Evolutionary conservation across 805 yeast species (phyloP), one percentile per base, ranked within the genome.

Genomic region (Saturnispora silvae): DNA sequence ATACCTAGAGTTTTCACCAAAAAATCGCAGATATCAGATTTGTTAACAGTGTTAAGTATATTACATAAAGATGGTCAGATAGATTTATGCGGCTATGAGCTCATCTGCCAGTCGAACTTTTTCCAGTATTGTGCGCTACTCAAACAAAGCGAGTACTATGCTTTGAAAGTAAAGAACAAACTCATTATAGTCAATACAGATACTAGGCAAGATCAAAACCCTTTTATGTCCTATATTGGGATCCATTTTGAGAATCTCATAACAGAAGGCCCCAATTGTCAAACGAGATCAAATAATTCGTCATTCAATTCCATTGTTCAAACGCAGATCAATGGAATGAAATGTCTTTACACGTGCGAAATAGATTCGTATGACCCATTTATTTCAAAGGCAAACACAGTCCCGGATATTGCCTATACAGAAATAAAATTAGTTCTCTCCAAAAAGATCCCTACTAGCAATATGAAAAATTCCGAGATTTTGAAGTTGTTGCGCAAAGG

Each of bases 171-270:
- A 4, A 38, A 38, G 10, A 29, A 29, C 10, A 35, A 37, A 22
- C 13, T 35, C 2, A 25, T 41, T 7, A 40, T 43, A n/a, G 40
- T 42, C 2, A 41, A 43, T 29, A 9, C 35, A 2, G 46, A 43
- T 16, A 41, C 44, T 13, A 28, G 45, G 13, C 29, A 38, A 8
- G 35, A 33, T 2, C 42, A 40, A 29, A 27, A 44, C 32, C 13
- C n/a, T 1, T 28, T 27, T 22, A 44, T 42, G 40, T 42, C 40
- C 9, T 46, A 42, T 28, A 40, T 41, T 7, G 49, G 49, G 11
- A 46, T 46, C n/a, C 20, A 49, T 23, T 46, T 46, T 39, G 49
- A 46, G 31, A 47, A 46, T 37, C 28, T 46, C 16, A 20, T 46
- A 5, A 42, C 34, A 4, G 20, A 30, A 19, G 49, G 47, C 5